phyloP scores from a whole-genome alignment of 495 filamentous ascomycete species.

The Talaromyces thailandensis region DNA sequence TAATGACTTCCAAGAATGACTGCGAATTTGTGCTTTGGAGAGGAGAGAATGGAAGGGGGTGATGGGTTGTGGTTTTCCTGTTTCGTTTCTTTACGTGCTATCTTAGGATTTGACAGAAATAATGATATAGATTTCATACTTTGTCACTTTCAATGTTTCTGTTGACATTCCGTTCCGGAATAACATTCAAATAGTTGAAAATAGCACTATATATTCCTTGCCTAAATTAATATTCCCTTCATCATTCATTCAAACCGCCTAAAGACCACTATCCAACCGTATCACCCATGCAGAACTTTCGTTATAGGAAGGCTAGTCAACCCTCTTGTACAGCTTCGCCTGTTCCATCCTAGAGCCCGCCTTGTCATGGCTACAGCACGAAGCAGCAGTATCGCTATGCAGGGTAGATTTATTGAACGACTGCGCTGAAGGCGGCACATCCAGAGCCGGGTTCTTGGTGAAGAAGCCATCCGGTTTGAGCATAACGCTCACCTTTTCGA shows the following conservation, averaged over 20 bases:
- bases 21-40: not conserved
- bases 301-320: slow-evolving; percentile 15
- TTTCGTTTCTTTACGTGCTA: not conserved
- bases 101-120: not conserved
- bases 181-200: not conserved
- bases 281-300: not conserved
- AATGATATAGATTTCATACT: slow-evolving; percentile 1
- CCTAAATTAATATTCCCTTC: not conserved
- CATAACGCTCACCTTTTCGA: slow-evolving; percentile 31
- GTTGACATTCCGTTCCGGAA: not conserved
- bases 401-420: slow-evolving; percentile 33
- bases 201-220: not conserved
- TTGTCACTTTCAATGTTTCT: not conserved
- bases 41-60: not conserved
- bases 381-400: slow-evolving; percentile 14
- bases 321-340: slow-evolving; percentile 29
- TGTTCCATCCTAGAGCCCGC: slow-evolving; percentile 12
- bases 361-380: slow-evolving; percentile 19
- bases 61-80: not conserved
- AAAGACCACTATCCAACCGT: not conserved
- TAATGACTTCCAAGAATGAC: not conserved
- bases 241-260: not conserved
- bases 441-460: slow-evolving; percentile 57
- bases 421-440: slow-evolving; percentile 51
- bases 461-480: slow-evolving; percentile 73